phyloP scores from a whole-genome alignment of 495 filamentous ascomycete genomes.

The Tuber microsphaerosporum region DNA sequence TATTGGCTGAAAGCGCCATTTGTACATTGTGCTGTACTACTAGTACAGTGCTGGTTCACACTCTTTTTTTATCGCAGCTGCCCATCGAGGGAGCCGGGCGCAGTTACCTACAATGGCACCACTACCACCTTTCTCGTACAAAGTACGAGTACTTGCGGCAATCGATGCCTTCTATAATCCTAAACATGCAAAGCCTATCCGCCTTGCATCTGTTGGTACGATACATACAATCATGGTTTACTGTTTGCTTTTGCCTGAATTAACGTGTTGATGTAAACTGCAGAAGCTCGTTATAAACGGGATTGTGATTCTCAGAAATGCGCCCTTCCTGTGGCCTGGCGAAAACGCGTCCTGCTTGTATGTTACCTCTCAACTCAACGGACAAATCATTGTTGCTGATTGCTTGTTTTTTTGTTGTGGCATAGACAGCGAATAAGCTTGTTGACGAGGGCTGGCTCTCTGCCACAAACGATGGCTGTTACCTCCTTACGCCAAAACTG shows the following conservation, averaged over 20 bases:
- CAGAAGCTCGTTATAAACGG: slow-evolving; percentile 16
- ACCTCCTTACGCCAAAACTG: slow-evolving; percentile 25
- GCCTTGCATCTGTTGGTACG: slow-evolving; percentile 29
- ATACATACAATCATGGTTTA: neutral
- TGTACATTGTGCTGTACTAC: neutral
- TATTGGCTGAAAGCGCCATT: neutral
- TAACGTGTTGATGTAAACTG: neutral
- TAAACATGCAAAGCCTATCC: slow-evolving; percentile 22
- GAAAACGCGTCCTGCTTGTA: slow-evolving; percentile 36
- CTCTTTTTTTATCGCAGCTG: neutral
- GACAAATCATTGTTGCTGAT: neutral
- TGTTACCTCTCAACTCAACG: slow-evolving; percentile 3
- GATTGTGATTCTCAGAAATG: slow-evolving; percentile 19
- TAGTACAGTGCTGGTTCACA: neutral
- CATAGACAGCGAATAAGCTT: slow-evolving; percentile 34
- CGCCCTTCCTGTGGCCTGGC: slow-evolving; percentile 35
- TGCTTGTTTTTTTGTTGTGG: neutral
- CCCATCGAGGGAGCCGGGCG: neutral
- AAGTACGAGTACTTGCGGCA: slow-evolving; percentile 38
- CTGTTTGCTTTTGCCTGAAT: neutral
- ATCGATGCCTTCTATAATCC: slow-evolving; percentile 33
- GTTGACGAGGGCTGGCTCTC: slow-evolving; percentile 33
- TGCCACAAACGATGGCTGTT: slow-evolving; percentile 13
- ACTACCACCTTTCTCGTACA: slow-evolving; percentile 33
- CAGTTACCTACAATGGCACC: slow-evolving; percentile 21